A percentile compares a stretch with the other conserved stretches of the same genome.
Evolutionary conservation across 75 land plant genomes (phyloP).

Genomic region (Selaginella tamariscina): DNA sequence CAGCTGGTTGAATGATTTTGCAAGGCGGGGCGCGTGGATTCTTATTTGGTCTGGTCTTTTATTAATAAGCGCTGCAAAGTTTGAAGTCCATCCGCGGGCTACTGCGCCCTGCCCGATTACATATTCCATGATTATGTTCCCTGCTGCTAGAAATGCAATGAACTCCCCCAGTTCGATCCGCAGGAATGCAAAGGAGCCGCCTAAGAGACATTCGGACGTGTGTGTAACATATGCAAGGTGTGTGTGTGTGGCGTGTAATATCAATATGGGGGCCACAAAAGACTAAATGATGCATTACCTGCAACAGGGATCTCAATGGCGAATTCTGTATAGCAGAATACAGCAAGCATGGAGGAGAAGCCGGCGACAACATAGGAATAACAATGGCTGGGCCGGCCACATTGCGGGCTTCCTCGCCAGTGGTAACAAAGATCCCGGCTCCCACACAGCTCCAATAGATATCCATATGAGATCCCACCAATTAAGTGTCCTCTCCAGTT

Average conservation of each 20-base stretch:
- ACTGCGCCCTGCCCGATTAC: constrained; percentile 16
- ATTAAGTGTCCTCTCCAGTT: constrained; percentile 32
- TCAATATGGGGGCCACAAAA: too few species aligned
- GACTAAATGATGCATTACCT: too few species aligned
- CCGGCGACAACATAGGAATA: constrained; percentile 45
- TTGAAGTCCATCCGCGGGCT: constrained; percentile 14
- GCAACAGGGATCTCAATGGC: constrained; percentile 48
- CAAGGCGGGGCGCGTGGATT: constrained; percentile 25
- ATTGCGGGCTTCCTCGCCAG: constrained; percentile 36
- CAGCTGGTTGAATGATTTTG: too few species aligned
- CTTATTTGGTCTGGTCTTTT: background rate
- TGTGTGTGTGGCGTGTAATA: too few species aligned
- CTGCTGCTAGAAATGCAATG: constrained; percentile 15
- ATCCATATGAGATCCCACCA: constrained; percentile 66
- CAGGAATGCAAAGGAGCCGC: constrained; percentile 47
- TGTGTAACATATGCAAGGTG: too few species aligned
- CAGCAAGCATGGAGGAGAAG: constrained; percentile 42
- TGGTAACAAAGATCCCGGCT: constrained; percentile 50
- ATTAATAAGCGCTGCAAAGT: constrained; percentile 10
- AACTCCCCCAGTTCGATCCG: constrained; percentile 25
- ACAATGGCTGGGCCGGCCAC: constrained; percentile 46
- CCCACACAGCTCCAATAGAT: constrained; percentile 53
- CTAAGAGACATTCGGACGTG: too few species aligned
- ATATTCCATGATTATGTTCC: constrained; percentile 9
- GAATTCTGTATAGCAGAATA: constrained; percentile 48